Conservation (phyloP, 2,329 filamentous ascomycete genomes). For the Talaromyces sp. region DNA sequence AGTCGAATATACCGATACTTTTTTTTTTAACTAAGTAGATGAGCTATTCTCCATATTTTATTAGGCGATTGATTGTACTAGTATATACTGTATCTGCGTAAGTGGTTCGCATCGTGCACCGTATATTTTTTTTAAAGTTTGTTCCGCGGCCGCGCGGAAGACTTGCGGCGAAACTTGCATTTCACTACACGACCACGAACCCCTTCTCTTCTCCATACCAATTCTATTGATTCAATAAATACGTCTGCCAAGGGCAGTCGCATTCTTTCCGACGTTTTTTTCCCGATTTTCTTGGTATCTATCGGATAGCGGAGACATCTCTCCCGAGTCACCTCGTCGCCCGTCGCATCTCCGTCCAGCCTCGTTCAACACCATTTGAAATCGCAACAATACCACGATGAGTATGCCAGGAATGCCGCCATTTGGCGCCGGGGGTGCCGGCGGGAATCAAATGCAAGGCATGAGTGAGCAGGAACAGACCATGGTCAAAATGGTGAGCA, state of each 20-base stretch:
- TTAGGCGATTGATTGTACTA: background rate
- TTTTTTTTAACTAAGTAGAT: background rate
- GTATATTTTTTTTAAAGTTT: conserved; percentile 7
- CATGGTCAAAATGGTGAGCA: conserved; percentile 42
- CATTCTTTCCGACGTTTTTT: background rate
- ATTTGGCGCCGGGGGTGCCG: conserved; percentile 22
- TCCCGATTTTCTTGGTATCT: background rate
- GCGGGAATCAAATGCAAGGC: conserved; percentile 17
- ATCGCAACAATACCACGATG: conserved; percentile 17
- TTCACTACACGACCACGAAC: background rate
- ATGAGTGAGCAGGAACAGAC: conserved; percentile 43
- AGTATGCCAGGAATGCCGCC: conserved; percentile 30
- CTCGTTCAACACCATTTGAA: background rate
- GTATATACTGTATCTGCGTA: background rate
- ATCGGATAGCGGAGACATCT: background rate
- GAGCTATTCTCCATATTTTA: background rate
- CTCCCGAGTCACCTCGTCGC: background rate
- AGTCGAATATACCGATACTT: background rate
- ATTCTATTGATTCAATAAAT: background rate
- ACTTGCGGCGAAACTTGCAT: background rate
- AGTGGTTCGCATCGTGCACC: background rate
- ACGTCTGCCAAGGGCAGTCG: background rate
- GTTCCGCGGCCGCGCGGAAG: conserved; percentile 1
- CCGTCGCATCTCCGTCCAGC: background rate
- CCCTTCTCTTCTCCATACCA: background rate